Evolutionary conservation across 306 rosid genomes (phyloP), one percentile per base, ranked within the genome.

Genomic region (Astragalus membranaceus): DNA sequence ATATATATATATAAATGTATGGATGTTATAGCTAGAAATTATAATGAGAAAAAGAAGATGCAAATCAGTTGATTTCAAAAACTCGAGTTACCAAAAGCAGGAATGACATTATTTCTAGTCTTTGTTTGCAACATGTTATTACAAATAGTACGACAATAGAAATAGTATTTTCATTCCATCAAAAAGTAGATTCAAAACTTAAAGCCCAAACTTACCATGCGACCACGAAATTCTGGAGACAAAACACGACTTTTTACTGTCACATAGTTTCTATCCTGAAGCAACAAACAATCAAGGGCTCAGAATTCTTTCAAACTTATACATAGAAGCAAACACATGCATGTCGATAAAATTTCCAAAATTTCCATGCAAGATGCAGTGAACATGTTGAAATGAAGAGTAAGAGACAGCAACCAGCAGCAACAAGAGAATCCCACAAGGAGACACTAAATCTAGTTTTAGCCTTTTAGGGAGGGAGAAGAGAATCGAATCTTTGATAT

Each of bases 181-280:
- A 52, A 44, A 75, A 76, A 47, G 57, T 16, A 48, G 49, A 63
- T 16, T 68, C 46, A 62, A 69, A 69, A 17, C 46, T 35, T 67
- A 47, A 61, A 51, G 23, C 49, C 62, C 67, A 55, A 74, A 67
- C 92, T 69, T 86, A 94, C 99, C 99, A 95, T 95, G 41, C 99
- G 97, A 64, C 99, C 97, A 77, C 97, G 97, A 70, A 91, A 95
- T 76, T 95, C 99, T 29, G 99, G 99, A 83, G 81, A 78, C 37
- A 91, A 76, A 44, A 91, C 91, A 48, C 96, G 96, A 67, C 61
- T 85, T 87, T 89, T 95, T 54, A 82, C 84, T 26, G 86, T 86
- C 78, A 95, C 88, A 26, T 95, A 95, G 54, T 82, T 87, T 61
- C 97, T 86, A 69, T 87, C 96, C 99, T 94, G 95, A 72, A 64